phyloP scores from a whole-genome alignment of 108 stramenopile species.

The Nitzschia inconspicua region DNA sequence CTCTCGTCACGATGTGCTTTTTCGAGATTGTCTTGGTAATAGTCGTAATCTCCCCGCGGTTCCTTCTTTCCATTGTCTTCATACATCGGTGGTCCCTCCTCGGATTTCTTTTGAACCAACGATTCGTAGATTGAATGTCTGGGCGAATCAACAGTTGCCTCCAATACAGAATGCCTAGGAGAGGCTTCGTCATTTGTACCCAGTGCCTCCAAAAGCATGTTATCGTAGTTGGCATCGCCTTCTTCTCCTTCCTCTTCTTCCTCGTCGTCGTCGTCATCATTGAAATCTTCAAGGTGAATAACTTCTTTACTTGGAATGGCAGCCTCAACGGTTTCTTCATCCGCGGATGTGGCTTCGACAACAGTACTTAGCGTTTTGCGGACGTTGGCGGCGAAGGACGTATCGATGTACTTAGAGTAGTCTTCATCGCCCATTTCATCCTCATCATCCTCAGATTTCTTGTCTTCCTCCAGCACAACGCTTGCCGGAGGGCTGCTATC shows the following conservation, averaged over 20 bases:
- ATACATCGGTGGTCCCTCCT: neutral
- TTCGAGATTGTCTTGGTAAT: neutral
- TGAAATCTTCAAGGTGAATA: neutral
- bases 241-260: neutral
- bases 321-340: neutral
- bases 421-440: neutral
- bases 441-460: conserved; percentile 23
- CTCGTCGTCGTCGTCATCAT: neutral
- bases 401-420: conserved; percentile 5
- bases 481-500: neutral
- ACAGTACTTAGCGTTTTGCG: conserved; percentile 3
- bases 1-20: neutral
- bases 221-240: neutral
- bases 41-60: conserved; percentile 1
- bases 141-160: no score
- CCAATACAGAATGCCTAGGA: no score
- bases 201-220: no score
- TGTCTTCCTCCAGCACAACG: conserved; percentile 14
- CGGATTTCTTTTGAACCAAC: no score
- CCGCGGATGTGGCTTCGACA: conserved; percentile 4
- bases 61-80: conserved; percentile 1
- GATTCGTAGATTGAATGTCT: no score
- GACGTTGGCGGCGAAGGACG: neutral
- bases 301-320: neutral
- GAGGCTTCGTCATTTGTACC: no score